Evolutionary conservation across 2,329 filamentous ascomycete genomes (phyloP), one percentile per base, ranked within the genome.

Genomic region (Chrysosporium keratinophilum): DNA sequence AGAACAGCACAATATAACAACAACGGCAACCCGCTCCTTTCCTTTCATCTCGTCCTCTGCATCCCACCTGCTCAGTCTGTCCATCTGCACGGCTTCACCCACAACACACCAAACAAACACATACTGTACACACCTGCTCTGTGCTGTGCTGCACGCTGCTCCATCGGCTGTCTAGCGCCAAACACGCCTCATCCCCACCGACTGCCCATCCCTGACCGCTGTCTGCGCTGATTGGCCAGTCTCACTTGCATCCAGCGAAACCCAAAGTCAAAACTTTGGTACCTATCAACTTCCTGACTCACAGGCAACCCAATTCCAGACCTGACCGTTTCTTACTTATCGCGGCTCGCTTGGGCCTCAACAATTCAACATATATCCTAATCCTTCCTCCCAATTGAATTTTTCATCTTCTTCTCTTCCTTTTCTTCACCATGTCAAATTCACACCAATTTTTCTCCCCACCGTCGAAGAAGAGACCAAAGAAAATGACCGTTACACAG

Each of bases 401-500:
- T 19, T 50, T 34, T 28, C 31, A 9, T 33, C 20, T 34, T 11
- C 3, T 20, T 41, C n/a, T n/a, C 33, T 33, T 11, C 5, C 33
- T 12, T 11, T 15, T 50, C 17, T 34, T 39, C 48, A 44, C 12
- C 14, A 51, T 51, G 49, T 20, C 49, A 10, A 37, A 28, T 28
- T 17, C 37, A 42, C 15, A 17, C 7, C 15, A 35, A 23, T 34
- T 35, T n/a, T 49, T 48, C 11, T 39, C 45, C 33, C 65, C 64
- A 51, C 65, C 69, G 28, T 63, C 67, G 37, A 62, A 64, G 17
- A 67, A 64, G 31, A 74, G 75, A 70, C 78, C 85, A 76, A 87
- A 89, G 74, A 90, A 85, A 75, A 97, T 97, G 93, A 94, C 87
- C 70, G 85, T 97, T 76, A 94, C 91, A 28, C 89, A 96, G 75